Percentiles rank a stretch among this genome's conserved stretches.
Evolutionary conservation across 1,284 basidiomycete species (phyloP).

Genomic region (Bondarzewia mesenterica): DNA sequence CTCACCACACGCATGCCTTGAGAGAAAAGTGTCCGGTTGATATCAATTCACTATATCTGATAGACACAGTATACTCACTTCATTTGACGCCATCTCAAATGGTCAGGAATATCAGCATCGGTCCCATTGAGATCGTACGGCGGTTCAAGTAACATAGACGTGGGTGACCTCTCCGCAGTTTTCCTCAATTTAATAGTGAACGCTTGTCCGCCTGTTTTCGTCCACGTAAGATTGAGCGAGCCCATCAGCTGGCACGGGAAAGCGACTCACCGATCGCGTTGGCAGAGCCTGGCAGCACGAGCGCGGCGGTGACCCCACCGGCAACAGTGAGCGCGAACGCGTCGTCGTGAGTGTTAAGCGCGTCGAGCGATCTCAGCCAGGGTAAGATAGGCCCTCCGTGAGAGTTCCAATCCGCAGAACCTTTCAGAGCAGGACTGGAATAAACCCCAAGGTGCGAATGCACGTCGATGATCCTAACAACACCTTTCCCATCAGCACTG

Average conservation of each 20-base stretch:
- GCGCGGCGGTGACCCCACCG: slow-evolving; percentile 41
- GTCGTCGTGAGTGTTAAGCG: slow-evolving; percentile 43
- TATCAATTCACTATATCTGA: slow-evolving; percentile 11
- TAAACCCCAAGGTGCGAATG: background rate
- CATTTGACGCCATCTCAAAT: slow-evolving; percentile 34
- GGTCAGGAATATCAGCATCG: slow-evolving; percentile 18
- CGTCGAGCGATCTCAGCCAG: slow-evolving; percentile 40
- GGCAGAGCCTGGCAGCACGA: slow-evolving; percentile 39
- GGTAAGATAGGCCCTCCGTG: slow-evolving; percentile 51
- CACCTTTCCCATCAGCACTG: slow-evolving; percentile 15
- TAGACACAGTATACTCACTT: slow-evolving; percentile 20
- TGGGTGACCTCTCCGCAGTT: slow-evolving; percentile 34
- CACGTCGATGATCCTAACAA: slow-evolving; percentile 26
- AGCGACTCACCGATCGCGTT: slow-evolving; percentile 49
- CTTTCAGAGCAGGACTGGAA: slow-evolving; percentile 18
- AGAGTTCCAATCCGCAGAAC: slow-evolving; percentile 48
- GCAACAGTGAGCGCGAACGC: slow-evolving; percentile 31
- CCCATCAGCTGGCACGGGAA: background rate
- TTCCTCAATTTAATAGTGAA: slow-evolving; percentile 44
- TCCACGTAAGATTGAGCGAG: background rate
- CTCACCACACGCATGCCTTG: slow-evolving; percentile 31
- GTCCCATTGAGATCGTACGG: slow-evolving; percentile 30
- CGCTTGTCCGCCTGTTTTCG: slow-evolving; percentile 29
- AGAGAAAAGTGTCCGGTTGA: background rate
- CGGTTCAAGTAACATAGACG: slow-evolving; percentile 38